A percentile compares a stretch with the other conserved stretches of the same genome.
phyloP scores from a whole-genome alignment of 129 eudicot genomes.

The Smallanthus sonchifolius region DNA sequence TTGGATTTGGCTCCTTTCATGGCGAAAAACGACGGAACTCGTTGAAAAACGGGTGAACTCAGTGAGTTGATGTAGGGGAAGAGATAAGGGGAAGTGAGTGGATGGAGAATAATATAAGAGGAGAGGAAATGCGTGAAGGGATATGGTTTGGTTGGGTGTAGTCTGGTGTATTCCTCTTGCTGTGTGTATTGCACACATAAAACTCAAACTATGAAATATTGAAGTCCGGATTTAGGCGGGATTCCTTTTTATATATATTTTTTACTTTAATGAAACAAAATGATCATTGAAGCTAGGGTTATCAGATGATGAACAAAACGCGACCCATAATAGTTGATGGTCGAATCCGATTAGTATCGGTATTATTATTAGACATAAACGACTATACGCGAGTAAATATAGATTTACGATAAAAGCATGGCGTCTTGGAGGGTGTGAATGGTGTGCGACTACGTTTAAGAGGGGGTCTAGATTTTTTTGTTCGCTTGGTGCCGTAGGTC shows the following conservation, averaged over 20 bases:
- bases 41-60: slow-evolving; percentile 27
- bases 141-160: slow-evolving; percentile 46
- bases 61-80: slow-evolving; percentile 33
- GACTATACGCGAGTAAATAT: too few species aligned
- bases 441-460: too few species aligned
- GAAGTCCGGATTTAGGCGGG: slow-evolving; percentile 40
- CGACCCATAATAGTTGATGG: too few species aligned
- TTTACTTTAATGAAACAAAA: too few species aligned
- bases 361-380: too few species aligned
- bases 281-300: too few species aligned
- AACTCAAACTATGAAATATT: slow-evolving; percentile 20
- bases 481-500: too few species aligned
- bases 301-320: too few species aligned
- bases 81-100: slow-evolving; percentile 5
- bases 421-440: too few species aligned
- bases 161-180: slow-evolving; percentile 43
- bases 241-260: slow-evolving; percentile 1
- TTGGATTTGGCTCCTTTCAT: slow-evolving; percentile 81
- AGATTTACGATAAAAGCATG: too few species aligned
- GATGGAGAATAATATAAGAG: slow-evolving; percentile 39
- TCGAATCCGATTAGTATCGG: too few species aligned
- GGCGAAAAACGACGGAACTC: slow-evolving; percentile 31
- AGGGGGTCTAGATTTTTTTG: too few species aligned
- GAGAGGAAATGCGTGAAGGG: slow-evolving; percentile 26
- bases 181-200: slow-evolving; percentile 29